Percentiles rank a stretch among this genome's conserved stretches.
Conservation (phyloP, 176 grass and related monocot genomes). For the Aegilops sharonensis region DNA sequence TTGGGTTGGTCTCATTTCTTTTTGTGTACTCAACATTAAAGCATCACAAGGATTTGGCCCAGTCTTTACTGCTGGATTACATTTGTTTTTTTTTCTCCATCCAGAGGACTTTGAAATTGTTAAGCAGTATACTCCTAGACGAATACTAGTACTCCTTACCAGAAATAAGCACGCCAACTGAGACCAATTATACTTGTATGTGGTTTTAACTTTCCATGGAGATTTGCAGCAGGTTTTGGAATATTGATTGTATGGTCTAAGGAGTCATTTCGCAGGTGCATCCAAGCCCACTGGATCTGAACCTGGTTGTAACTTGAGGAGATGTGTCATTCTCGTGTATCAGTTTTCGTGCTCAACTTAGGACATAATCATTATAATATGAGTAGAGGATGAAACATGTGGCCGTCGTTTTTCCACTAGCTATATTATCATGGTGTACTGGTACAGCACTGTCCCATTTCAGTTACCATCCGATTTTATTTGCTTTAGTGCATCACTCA, state of each 20-base stretch:
- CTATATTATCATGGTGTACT: not conserved
- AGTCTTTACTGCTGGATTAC: not conserved
- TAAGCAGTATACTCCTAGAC: too few relatives aligned
- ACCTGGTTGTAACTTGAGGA: not conserved
- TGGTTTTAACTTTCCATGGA: not conserved
- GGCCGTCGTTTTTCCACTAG: not conserved
- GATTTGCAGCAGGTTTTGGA: not conserved
- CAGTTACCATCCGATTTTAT: not conserved
- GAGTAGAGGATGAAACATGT: conserved; percentile 1
- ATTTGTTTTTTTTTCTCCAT: not conserved
- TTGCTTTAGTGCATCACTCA: not conserved
- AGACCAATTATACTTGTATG: not conserved
- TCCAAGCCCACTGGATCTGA: conserved; percentile 1
- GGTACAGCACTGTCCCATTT: too few relatives aligned
- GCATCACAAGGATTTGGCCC: not conserved
- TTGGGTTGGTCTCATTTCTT: not conserved
- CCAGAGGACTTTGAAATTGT: not conserved
- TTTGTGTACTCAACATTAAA: not conserved
- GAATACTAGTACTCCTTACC: too few relatives aligned
- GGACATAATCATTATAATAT: not conserved
- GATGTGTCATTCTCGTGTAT: not conserved
- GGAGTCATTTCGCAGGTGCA: not conserved
- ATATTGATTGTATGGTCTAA: not conserved
- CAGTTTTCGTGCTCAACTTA: not conserved
- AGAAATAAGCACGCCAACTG: not conserved